phyloP scores from a whole-genome alignment of 1,284 basidiomycete genomes.

The Cutaneotrichosporon sp. region DNA sequence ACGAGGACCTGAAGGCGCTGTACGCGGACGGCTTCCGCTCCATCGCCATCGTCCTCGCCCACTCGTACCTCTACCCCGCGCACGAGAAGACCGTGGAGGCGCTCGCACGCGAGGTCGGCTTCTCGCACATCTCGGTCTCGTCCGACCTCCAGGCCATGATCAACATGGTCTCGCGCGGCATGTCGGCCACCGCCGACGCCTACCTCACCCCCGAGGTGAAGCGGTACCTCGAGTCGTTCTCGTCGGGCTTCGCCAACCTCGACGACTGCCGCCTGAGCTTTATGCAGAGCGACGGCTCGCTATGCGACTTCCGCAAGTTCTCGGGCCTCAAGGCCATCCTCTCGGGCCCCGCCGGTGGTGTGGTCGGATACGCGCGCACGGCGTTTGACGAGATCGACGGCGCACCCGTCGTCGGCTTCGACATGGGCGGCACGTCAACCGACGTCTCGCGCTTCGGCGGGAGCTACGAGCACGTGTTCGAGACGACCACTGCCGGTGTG shows the following conservation, averaged over 20 bases:
- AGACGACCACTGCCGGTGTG: constrained; percentile 87
- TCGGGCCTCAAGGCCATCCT: constrained; percentile 85
- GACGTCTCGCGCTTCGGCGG: constrained; percentile 88
- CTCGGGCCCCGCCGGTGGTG: constrained; percentile 46
- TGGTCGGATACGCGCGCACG: constrained; percentile 43
- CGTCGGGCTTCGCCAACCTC: constrained; percentile 75
- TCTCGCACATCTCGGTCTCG: constrained; percentile 82
- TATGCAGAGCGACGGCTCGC: constrained; percentile 84
- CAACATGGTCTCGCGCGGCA: constrained; percentile 85
- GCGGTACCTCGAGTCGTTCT: constrained; percentile 90
- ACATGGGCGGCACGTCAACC: constrained; percentile 84
- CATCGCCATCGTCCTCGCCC: constrained; percentile 80
- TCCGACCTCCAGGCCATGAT: constrained; percentile 91
- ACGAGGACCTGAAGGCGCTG: constrained; percentile 65
- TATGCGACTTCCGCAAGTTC: constrained; percentile 77
- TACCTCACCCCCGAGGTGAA: constrained; percentile 90
- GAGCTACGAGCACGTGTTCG: constrained; percentile 81
- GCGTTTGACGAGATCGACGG: constrained; percentile 33
- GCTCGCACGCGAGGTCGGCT: constrained; percentile 76
- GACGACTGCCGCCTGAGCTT: constrained; percentile 56
- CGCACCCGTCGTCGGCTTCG: constrained; percentile 57
- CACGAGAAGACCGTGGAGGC: constrained; percentile 70
- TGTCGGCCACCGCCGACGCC: constrained; percentile 91
- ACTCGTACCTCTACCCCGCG: constrained; percentile 67
- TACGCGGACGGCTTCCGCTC: constrained; percentile 77